Base-by-base conservation (phyloP, 2,329 filamentous ascomycete genomes). In the Tricladium varicosporioides region DNA sequence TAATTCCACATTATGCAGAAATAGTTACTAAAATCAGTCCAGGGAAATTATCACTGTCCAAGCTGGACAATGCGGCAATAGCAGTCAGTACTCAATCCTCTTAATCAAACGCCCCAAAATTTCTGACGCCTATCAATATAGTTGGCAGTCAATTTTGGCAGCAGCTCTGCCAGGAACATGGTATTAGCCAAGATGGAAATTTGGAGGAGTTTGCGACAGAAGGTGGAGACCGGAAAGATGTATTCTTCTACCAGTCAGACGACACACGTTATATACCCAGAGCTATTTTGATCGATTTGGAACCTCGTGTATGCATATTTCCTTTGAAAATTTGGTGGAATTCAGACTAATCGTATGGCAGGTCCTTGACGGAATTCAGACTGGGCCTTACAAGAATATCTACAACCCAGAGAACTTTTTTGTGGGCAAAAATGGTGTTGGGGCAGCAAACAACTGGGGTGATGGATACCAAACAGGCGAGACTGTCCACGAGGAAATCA, bases 401-500 rank as follows among this genome's bases (percentile, higher is more conserved):
- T 99, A 99, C 83, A 99, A 99, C 72, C 94, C 94, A 0, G 94
- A 99, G 75, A 99, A 99, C 79, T 97, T 97, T 76, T 99, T 95
- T 72, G 85, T 97, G 53, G 91, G 93, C 67, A 95, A 96, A 73
- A 89, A 93, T 75, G 94, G 94, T 57, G 86, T 91, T 54, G 94
- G 94, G 47, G 94, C 94, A 5, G 94, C 92, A 47, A 99, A 99
- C 75, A 99, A 97, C 74, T 99, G 94, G 94, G 94, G 92, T 60
- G 89, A 94, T 69, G 94, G 94, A 48, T 99, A 99, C 75, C 87
- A 94, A 64, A 92, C 91, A 53, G 94, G 92, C 65, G 92, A 97
- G 73, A 80, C 82, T 46, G 91, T 99, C 16, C 91, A 93, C 67
- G 94, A 99, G 73, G 94, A 99, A 72, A 91, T 99, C 55, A 91